phyloP scores from a whole-genome alignment of 2,329 filamentous ascomycete species.

The Colletotrichum australisinense region DNA sequence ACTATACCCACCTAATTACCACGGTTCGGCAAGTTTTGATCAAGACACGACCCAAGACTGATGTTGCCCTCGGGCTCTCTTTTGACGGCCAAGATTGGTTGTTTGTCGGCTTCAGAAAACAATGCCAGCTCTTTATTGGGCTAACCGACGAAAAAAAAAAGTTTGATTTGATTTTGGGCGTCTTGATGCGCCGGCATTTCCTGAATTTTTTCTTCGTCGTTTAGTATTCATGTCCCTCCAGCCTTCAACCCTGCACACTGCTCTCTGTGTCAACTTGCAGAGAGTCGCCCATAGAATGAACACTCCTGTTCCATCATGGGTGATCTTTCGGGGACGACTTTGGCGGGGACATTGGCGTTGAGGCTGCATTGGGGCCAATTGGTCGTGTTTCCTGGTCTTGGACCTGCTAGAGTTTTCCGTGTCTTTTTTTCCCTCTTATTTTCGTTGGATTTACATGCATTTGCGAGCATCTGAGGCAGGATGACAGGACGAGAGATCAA shows the following conservation, averaged over 20 bases:
- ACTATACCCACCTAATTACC: conserved; percentile 53
- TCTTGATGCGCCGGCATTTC: conserved; percentile 21
- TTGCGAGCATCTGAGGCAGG: conserved; percentile 23
- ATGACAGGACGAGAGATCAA: conserved; percentile 22
- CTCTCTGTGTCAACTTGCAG: background rate
- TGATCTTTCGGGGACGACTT: background rate
- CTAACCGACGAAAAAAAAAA: conserved; percentile 32
- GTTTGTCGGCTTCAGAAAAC: conserved; percentile 14
- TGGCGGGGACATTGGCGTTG: conserved; percentile 23
- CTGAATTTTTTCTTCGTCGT: conserved; percentile 10
- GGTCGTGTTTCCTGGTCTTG: conserved; percentile 4
- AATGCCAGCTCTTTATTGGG: conserved; percentile 16
- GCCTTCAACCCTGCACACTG: background rate
- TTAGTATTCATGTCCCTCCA: background rate
- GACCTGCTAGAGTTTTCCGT: conserved; percentile 25
- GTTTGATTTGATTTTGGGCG: conserved; percentile 30
- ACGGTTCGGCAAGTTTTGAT: conserved; percentile 26
- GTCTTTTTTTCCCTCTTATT: background rate
- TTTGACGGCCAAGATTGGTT: conserved; percentile 10
- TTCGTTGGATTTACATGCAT: conserved; percentile 17
- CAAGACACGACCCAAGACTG: conserved; percentile 20
- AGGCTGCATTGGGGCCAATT: conserved; percentile 32
- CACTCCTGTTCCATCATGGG: background rate
- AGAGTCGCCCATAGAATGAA: background rate
- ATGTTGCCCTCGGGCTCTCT: background rate